Evolutionary conservation across 179 eudicot species (phyloP).

Genomic region (Silene coronaria): DNA sequence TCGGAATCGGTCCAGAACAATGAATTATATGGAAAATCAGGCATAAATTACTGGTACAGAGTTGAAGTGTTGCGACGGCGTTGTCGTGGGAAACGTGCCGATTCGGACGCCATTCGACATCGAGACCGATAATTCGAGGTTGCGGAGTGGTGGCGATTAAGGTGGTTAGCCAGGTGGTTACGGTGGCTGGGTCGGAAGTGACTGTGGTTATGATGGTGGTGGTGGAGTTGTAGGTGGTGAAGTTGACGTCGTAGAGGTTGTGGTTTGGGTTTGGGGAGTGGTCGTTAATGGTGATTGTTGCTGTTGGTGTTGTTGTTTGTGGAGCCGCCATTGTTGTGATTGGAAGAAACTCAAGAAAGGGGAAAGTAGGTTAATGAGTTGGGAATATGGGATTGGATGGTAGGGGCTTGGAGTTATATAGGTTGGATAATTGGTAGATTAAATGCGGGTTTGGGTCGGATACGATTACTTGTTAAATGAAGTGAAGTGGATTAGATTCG

Average conservation of each 20-base stretch:
- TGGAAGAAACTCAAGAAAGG: neutral
- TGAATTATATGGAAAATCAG: slow-evolving; percentile 40
- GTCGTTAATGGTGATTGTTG: slow-evolving; percentile 18
- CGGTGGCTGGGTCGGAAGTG: slow-evolving; percentile 28
- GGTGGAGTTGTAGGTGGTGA: slow-evolving; percentile 17
- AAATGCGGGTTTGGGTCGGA: neutral
- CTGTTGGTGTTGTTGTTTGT: neutral
- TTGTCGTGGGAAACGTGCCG: slow-evolving; percentile 7
- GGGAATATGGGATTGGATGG: neutral
- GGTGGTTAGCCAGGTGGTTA: slow-evolving; percentile 27
- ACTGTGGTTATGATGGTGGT: slow-evolving; percentile 27
- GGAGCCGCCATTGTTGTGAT: neutral
- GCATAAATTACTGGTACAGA: slow-evolving; percentile 35
- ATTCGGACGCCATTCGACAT: slow-evolving; percentile 55
- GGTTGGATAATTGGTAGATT: neutral
- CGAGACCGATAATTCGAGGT: slow-evolving; percentile 41
- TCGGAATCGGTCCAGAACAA: slow-evolving; percentile 18
- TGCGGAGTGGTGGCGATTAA: slow-evolving; percentile 20
- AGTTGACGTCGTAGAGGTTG: slow-evolving; percentile 22
- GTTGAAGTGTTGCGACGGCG: slow-evolving; percentile 50
- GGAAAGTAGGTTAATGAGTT: neutral
- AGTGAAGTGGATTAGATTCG: too few species aligned
- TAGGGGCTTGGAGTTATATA: neutral
- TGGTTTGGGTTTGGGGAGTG: slow-evolving; percentile 15
- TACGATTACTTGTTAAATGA: too few species aligned